Evolutionary conservation across 1,284 basidiomycete species (phyloP).

Genomic region (Boletus semigastroideus): DNA sequence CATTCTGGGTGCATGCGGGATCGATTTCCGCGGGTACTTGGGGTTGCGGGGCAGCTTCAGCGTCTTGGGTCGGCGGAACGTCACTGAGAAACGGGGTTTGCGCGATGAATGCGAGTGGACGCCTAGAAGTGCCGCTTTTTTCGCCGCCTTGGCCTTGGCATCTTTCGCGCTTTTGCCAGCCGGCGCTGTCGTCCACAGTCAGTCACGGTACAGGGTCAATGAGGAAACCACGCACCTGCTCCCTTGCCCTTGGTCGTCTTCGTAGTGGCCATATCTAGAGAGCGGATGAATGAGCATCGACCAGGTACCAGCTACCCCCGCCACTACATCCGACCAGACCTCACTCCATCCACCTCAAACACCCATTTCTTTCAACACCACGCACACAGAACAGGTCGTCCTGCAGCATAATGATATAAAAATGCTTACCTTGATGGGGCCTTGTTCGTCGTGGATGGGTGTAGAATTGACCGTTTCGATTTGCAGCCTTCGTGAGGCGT

Average conservation of each 20-base stretch:
- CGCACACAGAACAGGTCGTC: neutral
- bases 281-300: slow-evolving; percentile 2
- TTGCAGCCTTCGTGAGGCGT: too few species aligned
- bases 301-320: neutral
- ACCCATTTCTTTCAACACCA: neutral
- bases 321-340: slow-evolving; percentile 17
- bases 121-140: slow-evolving; percentile 96
- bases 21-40: slow-evolving; percentile 90
- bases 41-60: slow-evolving; percentile 84
- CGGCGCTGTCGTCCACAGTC: slow-evolving; percentile 11
- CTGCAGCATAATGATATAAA: neutral
- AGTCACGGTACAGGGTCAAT: neutral
- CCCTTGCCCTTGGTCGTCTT: slow-evolving; percentile 64
- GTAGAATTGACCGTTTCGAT: neutral
- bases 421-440: slow-evolving; percentile 29
- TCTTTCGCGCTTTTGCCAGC: slow-evolving; percentile 44
- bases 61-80: slow-evolving; percentile 98
- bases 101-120: slow-evolving; percentile 72
- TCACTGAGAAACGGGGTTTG: slow-evolving; percentile 85
- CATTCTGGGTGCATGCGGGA: slow-evolving; percentile 95
- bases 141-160: slow-evolving; percentile 89
- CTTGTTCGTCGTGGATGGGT: slow-evolving; percentile 26
- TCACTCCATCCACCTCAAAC: slow-evolving; percentile 20
- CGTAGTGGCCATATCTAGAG: slow-evolving; percentile 54
- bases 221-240: slow-evolving; percentile 41